Evolutionary conservation across 108 stramenopile genomes (phyloP).

Genomic region (Pseudonitzschia multistriata): DNA sequence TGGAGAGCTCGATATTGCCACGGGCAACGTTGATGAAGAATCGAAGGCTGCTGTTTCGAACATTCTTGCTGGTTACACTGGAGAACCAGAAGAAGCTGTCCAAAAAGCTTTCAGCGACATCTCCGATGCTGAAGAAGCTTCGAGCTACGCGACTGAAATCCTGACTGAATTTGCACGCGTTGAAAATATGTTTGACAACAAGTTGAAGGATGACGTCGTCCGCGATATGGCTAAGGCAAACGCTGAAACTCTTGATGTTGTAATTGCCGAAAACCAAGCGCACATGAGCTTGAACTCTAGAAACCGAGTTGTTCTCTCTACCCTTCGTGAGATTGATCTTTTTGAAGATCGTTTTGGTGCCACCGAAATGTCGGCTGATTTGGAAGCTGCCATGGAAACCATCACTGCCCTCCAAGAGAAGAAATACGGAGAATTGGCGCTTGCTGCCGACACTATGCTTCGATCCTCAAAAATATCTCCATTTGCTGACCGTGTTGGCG

Average conservation of each 20-base stretch:
- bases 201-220: slow-evolving; percentile 84
- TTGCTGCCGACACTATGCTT: slow-evolving; percentile 75
- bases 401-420: slow-evolving; percentile 70
- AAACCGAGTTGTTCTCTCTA: slow-evolving; percentile 54
- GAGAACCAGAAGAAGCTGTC: slow-evolving; percentile 59
- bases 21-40: slow-evolving; percentile 37
- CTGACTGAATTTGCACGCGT: slow-evolving; percentile 86
- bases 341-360: slow-evolving; percentile 70
- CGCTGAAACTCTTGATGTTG: slow-evolving; percentile 66
- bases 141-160: slow-evolving; percentile 53
- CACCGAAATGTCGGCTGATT: slow-evolving; percentile 45
- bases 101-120: slow-evolving; percentile 49
- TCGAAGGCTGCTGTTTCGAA: slow-evolving; percentile 48
- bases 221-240: slow-evolving; percentile 87
- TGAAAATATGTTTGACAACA: slow-evolving; percentile 80
- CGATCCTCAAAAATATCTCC: slow-evolving; percentile 76
- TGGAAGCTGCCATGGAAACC: slow-evolving; percentile 54
- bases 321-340: slow-evolving; percentile 76
- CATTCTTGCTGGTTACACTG: slow-evolving; percentile 73
- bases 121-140: slow-evolving; percentile 50
- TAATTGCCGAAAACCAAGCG: slow-evolving; percentile 78
- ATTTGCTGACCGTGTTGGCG: slow-evolving; percentile 78
- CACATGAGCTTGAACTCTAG: slow-evolving; percentile 66
- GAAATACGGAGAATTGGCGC: slow-evolving; percentile 82
- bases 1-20: slow-evolving; percentile 70